Conservation (phyloP, 1,284 basidiomycete genomes). For the Cryptococcus sp. region DNA sequence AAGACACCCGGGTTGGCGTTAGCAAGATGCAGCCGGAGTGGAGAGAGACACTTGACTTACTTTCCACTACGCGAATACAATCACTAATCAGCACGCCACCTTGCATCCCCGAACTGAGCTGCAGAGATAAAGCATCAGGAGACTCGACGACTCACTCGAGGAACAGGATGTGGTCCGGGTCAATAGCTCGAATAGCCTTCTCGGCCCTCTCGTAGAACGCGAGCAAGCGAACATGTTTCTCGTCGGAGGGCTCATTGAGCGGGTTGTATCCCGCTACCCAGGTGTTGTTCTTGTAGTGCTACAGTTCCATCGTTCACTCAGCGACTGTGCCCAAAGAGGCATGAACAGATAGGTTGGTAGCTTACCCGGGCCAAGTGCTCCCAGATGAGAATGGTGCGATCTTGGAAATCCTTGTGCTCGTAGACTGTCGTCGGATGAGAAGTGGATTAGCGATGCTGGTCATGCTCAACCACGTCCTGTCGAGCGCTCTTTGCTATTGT, state of each 20-base stretch:
- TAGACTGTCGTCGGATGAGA: slow-evolving; percentile 60
- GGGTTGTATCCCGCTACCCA: slow-evolving; percentile 70
- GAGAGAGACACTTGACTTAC: not conserved
- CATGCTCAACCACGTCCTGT: not conserved
- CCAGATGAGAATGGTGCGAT: slow-evolving; percentile 70
- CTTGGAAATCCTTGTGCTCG: slow-evolving; percentile 75
- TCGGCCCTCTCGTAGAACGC: slow-evolving; percentile 66
- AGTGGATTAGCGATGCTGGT: too few species aligned
- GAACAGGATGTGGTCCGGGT: slow-evolving; percentile 62
- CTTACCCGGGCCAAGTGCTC: slow-evolving; percentile 59
- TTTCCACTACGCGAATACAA: not conserved
- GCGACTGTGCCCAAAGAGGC: not conserved
- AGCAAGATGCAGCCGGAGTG: not conserved
- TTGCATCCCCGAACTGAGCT: too few species aligned
- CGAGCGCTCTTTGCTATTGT: not conserved
- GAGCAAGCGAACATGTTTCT: slow-evolving; percentile 56
- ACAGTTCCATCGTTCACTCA: not conserved
- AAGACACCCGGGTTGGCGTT: not conserved
- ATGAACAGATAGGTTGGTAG: not conserved
- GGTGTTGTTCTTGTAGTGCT: slow-evolving; percentile 65
- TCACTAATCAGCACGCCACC: not conserved
- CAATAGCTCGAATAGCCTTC: slow-evolving; percentile 66
- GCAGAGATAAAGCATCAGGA: too few species aligned
- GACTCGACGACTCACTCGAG: slow-evolving; percentile 30
- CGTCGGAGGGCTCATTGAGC: slow-evolving; percentile 73